These are phyloP conservation scores for Metschnikowia drakensbergensis DNA, from an alignment of 805 yeast species.

Conservation along the genomic window DNA sequence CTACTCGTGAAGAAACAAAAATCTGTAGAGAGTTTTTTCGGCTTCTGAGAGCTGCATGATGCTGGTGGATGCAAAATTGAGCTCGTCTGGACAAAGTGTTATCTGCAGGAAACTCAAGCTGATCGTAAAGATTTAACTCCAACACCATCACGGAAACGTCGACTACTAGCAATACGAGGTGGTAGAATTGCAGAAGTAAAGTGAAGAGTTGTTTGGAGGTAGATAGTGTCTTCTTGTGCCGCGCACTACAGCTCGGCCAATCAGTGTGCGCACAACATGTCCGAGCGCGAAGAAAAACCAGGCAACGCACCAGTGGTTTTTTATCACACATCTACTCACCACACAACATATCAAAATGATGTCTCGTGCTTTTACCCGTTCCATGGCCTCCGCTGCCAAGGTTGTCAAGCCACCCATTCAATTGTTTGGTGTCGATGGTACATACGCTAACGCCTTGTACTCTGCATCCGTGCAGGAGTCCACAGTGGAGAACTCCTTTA, in stretches of 20 bases:
- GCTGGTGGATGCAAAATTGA: not conserved
- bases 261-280: constrained; percentile 9
- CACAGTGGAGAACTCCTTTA: constrained; percentile 64
- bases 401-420: constrained; percentile 83
- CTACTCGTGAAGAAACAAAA: no score
- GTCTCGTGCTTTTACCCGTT: constrained; percentile 64
- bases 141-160: no score
- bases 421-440: constrained; percentile 92
- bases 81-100: not conserved
- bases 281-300: constrained; percentile 11
- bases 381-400: constrained; percentile 68
- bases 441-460: constrained; percentile 93
- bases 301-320: constrained; percentile 3
- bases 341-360: constrained; percentile 36
- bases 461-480: constrained; percentile 85
- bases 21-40: no score
- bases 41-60: no score
- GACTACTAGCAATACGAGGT: no score
- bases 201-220: not conserved
- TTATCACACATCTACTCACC: constrained; percentile 1
- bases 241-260: constrained; percentile 14
- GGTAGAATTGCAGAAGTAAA: no score
- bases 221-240: not conserved
- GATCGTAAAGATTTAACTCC: no score
- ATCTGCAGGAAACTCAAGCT: not conserved